phyloP scores from a whole-genome alignment of 148 eudicot genomes.

The Rhododendron kiyosumense region DNA sequence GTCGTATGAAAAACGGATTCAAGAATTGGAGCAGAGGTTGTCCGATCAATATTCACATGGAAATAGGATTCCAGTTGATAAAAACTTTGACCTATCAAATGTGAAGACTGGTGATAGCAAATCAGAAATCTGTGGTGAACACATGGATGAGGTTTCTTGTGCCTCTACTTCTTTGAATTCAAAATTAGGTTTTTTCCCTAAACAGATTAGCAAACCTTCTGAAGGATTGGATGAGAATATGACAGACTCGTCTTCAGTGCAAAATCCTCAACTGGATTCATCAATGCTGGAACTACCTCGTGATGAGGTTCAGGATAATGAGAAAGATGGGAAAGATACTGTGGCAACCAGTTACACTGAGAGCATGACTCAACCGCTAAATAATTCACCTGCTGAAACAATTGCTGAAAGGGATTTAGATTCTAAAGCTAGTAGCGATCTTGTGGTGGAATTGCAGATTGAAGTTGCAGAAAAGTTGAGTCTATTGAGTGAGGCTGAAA shows the following conservation, averaged over 20 bases:
- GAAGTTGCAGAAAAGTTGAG: conserved; percentile 60
- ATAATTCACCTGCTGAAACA: conserved; percentile 30
- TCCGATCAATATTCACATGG: conserved; percentile 52
- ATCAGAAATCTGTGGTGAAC: conserved; percentile 60
- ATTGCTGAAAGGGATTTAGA: conserved; percentile 24
- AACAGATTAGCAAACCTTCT: conserved; percentile 28
- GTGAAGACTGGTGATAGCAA: conserved; percentile 49
- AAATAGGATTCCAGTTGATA: conserved; percentile 29
- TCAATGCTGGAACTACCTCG: conserved; percentile 70
- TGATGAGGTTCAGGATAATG: conserved; percentile 46
- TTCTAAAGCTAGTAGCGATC: conserved; percentile 30
- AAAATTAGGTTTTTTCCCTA: conserved; percentile 30
- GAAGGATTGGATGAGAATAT: conserved; percentile 77
- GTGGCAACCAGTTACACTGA: conserved; percentile 34
- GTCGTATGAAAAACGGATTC: conserved; percentile 85
- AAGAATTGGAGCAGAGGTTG: conserved; percentile 75
- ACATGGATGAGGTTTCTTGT: conserved; percentile 67
- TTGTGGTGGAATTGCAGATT: conserved; percentile 55
- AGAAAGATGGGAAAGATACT: conserved; percentile 38
- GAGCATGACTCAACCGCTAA: conserved; percentile 33
- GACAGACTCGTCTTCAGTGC: conserved; percentile 65
- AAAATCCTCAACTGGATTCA: conserved; percentile 66
- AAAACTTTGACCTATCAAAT: conserved; percentile 26
- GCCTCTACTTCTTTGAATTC: conserved; percentile 38
- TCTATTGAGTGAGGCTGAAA: conserved; percentile 51